phyloP scores from a whole-genome alignment of 1,284 basidiomycete species.

The Ganoderma lingzhi region DNA sequence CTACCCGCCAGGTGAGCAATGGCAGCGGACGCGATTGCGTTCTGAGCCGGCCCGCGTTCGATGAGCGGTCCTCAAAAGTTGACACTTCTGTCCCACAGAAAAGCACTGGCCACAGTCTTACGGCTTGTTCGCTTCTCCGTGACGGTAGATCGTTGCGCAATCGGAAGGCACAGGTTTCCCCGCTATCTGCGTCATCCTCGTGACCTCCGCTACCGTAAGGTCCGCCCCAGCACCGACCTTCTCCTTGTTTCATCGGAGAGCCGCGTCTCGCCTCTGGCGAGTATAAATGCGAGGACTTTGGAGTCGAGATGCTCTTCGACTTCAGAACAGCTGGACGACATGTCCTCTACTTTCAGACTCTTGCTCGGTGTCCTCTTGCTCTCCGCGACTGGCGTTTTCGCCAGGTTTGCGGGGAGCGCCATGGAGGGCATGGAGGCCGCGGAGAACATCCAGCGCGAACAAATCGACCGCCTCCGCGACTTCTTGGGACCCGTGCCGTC shows the following conservation, averaged over 20 bases:
- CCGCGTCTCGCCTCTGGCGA: slow-evolving; percentile 6
- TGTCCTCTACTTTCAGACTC: background rate
- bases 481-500: slow-evolving; percentile 48
- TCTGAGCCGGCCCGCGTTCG: slow-evolving; percentile 15
- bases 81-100: slow-evolving; percentile 10
- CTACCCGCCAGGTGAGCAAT: slow-evolving; percentile 26
- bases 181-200: slow-evolving; percentile 27
- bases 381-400: slow-evolving; percentile 3
- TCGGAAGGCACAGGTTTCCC: slow-evolving; percentile 13
- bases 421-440: slow-evolving; percentile 52
- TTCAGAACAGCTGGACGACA: slow-evolving; percentile 10
- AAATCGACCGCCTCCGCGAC: slow-evolving; percentile 50
- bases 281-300: background rate
- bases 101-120: background rate
- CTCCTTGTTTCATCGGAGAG: slow-evolving; percentile 14
- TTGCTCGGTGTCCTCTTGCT: slow-evolving; percentile 4
- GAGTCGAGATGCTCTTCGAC: background rate
- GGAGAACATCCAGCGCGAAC: slow-evolving; percentile 56
- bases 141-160: slow-evolving; percentile 1
- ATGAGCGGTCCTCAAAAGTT: slow-evolving; percentile 7
- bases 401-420: slow-evolving; percentile 29
- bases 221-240: slow-evolving; percentile 16
- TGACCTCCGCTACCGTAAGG: slow-evolving; percentile 18
- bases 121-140: background rate
- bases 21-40: slow-evolving; percentile 6